Evolutionary conservation across 352 stramenopile species (phyloP).

Genomic region (Aphanomyces invadans): DNA sequence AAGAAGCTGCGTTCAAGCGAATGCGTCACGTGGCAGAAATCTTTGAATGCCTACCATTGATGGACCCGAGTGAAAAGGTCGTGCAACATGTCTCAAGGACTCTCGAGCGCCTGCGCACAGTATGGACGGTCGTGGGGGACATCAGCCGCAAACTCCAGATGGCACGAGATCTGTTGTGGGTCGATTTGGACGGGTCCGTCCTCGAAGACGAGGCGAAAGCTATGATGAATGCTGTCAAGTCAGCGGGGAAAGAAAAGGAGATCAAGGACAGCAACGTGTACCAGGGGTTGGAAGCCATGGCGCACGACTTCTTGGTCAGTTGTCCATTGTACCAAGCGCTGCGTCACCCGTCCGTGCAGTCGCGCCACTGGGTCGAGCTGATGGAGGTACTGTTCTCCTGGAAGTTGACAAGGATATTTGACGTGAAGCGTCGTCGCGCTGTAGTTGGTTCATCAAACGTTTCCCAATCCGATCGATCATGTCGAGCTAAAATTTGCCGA

Average conservation of each 20-base stretch:
- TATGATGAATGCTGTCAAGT: slow-evolving; percentile 83
- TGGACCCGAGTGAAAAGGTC: slow-evolving; percentile 71
- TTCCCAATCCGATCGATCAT: slow-evolving; percentile 29
- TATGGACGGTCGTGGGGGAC: slow-evolving; percentile 84
- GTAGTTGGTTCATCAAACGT: slow-evolving; percentile 38
- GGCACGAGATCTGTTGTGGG: slow-evolving; percentile 86
- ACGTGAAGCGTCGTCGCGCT: too few relatives aligned
- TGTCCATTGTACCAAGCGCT: slow-evolving; percentile 75
- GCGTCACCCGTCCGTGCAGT: slow-evolving; percentile 64
- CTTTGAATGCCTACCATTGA: slow-evolving; percentile 87
- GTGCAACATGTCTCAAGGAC: slow-evolving; percentile 68
- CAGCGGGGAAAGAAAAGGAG: slow-evolving; percentile 66
- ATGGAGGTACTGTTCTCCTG: slow-evolving; percentile 25
- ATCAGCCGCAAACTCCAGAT: slow-evolving; percentile 85
- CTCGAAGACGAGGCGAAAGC: slow-evolving; percentile 91
- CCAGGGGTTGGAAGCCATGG: slow-evolving; percentile 70
- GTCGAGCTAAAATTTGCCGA: slow-evolving; percentile 62
- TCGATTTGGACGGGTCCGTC: slow-evolving; percentile 82
- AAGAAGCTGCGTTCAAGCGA: slow-evolving; percentile 35
- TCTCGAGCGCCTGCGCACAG: slow-evolving; percentile 59
- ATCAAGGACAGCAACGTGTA: slow-evolving; percentile 89
- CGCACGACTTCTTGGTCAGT: slow-evolving; percentile 67
- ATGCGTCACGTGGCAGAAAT: slow-evolving; percentile 87
- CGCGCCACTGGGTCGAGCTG: slow-evolving; percentile 65
- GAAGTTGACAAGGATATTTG: too few relatives aligned